Conservation (phyloP, 352 stramenopile genomes). For the Pythium dissotocum region DNA sequence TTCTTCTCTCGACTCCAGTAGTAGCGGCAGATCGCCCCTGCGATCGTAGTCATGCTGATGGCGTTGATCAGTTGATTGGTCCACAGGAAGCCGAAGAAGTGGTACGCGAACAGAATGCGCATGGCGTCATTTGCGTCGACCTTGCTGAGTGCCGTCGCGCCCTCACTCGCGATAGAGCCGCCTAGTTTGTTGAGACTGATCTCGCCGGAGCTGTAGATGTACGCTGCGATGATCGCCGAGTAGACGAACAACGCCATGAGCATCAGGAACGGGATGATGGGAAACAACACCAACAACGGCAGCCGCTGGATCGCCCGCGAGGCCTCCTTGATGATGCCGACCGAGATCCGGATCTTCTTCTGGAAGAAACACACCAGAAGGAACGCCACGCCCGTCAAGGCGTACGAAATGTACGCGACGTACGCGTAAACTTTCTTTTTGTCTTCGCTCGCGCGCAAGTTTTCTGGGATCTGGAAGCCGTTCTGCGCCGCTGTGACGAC, state of each 20-base stretch:
- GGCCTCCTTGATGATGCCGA: slow-evolving; percentile 76
- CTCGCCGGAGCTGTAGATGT: slow-evolving; percentile 61
- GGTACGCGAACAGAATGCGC: slow-evolving; percentile 67
- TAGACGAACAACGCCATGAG: slow-evolving; percentile 64
- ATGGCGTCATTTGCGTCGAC: slow-evolving; percentile 60
- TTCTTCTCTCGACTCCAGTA: slow-evolving; percentile 89
- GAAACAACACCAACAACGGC: slow-evolving; percentile 61
- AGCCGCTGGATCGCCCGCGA: slow-evolving; percentile 61
- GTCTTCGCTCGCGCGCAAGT: slow-evolving; percentile 51
- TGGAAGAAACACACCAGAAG: slow-evolving; percentile 87
- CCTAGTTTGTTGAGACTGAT: slow-evolving; percentile 53
- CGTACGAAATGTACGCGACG: slow-evolving; percentile 66
- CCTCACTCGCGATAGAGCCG: slow-evolving; percentile 8
- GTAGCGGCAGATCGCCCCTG: slow-evolving; percentile 88
- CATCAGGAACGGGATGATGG: slow-evolving; percentile 47
- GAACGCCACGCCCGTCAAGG: slow-evolving; percentile 56
- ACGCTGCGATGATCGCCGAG: slow-evolving; percentile 54
- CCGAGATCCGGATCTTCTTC: slow-evolving; percentile 62
- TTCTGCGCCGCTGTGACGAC: slow-evolving; percentile 42
- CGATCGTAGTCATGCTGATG: slow-evolving; percentile 93
- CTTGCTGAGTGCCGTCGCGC: slow-evolving; percentile 34
- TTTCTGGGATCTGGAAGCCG: slow-evolving; percentile 49
- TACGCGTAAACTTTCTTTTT: slow-evolving; percentile 62
- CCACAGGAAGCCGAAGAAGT: slow-evolving; percentile 96
- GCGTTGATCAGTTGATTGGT: slow-evolving; percentile 95